These are phyloP conservation scores for Stylosanthes scabra DNA, from an alignment of 331 rosid species.

Conservation along the genomic window DNA sequence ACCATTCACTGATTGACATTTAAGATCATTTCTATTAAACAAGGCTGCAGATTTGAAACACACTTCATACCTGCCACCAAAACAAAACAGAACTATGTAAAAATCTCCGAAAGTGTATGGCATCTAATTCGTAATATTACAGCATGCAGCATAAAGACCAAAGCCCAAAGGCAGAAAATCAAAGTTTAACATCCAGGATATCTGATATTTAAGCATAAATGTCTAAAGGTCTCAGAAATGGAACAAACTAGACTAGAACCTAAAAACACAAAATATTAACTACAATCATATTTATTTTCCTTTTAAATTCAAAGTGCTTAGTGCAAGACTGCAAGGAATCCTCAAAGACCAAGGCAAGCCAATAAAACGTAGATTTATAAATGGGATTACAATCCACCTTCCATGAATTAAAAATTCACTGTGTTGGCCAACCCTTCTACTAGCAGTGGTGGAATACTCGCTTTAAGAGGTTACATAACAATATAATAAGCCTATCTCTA, in stretches of 20 bases:
- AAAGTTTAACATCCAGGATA: constrained; percentile 3
- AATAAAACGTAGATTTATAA: no score
- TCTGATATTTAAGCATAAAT: neutral
- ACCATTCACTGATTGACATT: constrained; percentile 45
- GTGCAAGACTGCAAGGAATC: neutral
- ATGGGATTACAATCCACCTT: neutral
- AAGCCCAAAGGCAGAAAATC: constrained; percentile 10
- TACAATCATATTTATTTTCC: neutral
- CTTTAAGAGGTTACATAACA: neutral
- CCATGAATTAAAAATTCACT: neutral
- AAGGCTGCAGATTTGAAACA: constrained; percentile 51
- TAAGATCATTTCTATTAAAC: constrained; percentile 56
- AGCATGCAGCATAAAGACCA: constrained; percentile 22
- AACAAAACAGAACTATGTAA: constrained; percentile 17
- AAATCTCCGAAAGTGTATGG: constrained; percentile 26
- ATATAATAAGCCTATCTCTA: neutral
- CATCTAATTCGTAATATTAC: constrained; percentile 16
- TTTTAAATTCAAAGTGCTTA: no score
- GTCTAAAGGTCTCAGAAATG: neutral
- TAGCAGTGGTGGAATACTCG: neutral
- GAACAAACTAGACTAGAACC: constrained; percentile 1
- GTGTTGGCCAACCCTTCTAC: neutral
- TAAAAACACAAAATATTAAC: constrained; percentile 5
- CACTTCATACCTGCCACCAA: constrained; percentile 54
- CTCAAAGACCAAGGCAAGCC: neutral